Evolutionary conservation across 768 basidiomycete species (phyloP), one percentile per base, ranked within the genome.

Genomic region (Mycena vulgaris): DNA sequence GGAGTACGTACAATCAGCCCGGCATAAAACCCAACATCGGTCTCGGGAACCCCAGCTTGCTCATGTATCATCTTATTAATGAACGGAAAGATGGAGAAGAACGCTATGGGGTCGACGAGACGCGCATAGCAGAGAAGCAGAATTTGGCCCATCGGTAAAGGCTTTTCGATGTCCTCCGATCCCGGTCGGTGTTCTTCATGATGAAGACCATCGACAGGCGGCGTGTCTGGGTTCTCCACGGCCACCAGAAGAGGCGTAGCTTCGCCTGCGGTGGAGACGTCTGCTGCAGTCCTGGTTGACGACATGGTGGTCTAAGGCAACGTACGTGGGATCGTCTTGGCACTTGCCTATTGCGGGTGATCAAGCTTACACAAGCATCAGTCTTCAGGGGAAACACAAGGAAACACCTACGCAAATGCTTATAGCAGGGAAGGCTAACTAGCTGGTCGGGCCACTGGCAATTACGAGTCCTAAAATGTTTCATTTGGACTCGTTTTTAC

Each of bases 61-160:
- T 63, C 61, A 30, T 51, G 49, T 63, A 63, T 52, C 61, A 63
- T 63, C 16, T 63, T 51, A 39, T 52, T 63, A 28, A 63, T 63
- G 49, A 63, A 63, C 61, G 61, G 61, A 63, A 63, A 63, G 35
- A 63, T 63, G 61, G 61, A 51, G 45, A 63, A 63, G 35, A 63
- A 63, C n/a, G 61, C 61, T 51, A 63, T 63, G 37, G 61, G 61
- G 48, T 63, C 61, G 61, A 63, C 61, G 61, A 63, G 61, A 39
- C 61, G 61, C 31, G 61, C 61, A 40, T 51, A 63, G 61, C 61
- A 63, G 61, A 63, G 61, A 51, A 63, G 37, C 49, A 52, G 48
- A 63, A 63, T 63, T 52, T 63, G 61, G 49, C 48, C 48, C 61
- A 37, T 63, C 27, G 61, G 61, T 37, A 63, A 28, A 28, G 61